Base-by-base conservation (phyloP, 129 eudicot species). In the Artemisia tridentata region DNA sequence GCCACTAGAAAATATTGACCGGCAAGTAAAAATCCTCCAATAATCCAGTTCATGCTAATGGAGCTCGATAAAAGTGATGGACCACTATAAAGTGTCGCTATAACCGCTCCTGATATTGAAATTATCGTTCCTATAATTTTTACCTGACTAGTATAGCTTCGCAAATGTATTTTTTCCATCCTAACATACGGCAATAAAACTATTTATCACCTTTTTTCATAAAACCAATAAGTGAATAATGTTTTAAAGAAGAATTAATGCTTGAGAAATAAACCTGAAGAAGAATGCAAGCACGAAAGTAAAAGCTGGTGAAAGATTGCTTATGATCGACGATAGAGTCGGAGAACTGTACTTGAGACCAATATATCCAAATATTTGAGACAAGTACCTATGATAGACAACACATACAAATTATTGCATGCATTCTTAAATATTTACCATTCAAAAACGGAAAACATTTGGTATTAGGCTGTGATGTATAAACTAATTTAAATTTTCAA, bases 301-400 rank as follows among this genome's bases (percentile, higher is more conserved):
- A 38, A 78, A 56, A 38, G 88, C 89, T 0, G 96, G 96, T 1
- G 84, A 78, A 38, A 88, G 85, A 67, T 86, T 88, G 79, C 88
- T 72, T 75, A 81, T 69, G 55, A 86, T 86, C 0, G 96, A 76
- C 2, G 82, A 77, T 6, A 88, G 83, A 1, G 96, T 86, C 4
- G 91, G 89, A 74, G 93, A 84, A 75, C 83, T 69, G 31, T 68
- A 78, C 15, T 76, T 56, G 29, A 84, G 46, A 47, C 93, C 93
- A 9, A 41, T 61, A 61, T 54, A 85, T n/a, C 75, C 82, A 17
- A 73, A 31, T 47, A 71, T 1, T 61, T 68, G 86, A 55, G 80
- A 38, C 12, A 63, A 19, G 31, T 66, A 78, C 67, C 86, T 82
- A 66, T 46, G 7, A 43, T 45, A 41, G 45, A 38, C 23, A 6